Evolutionary conservation across 371 early-diverging fungal species (phyloP), one percentile per base, ranked within the genome.

Genomic region (Mortierella sp.): DNA sequence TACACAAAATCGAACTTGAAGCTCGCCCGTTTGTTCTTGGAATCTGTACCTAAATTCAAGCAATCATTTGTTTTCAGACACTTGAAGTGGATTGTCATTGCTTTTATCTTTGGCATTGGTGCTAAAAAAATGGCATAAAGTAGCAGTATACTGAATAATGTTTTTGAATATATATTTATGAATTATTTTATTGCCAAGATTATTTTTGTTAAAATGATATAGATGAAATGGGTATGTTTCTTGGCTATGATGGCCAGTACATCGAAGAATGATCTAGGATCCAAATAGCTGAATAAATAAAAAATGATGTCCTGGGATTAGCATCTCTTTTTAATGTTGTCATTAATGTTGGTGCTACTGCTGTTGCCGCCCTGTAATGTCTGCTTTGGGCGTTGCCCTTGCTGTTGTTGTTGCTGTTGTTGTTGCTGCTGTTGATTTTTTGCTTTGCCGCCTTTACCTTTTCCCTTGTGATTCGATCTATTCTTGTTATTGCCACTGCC

Each of bases 1-100:
- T 93, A 88, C 54, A 76, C 76, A 1, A 81, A 78, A 5, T 57
- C 58, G 26, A 87, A 88, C 23, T 45, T 82, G 57, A 70, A 66
- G 29, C 1, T 87, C 19, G 64, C 87, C 12, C 78, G 86, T n/a
- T 17, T 84, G 1, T 29, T 83, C 3, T 15, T 87, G 32, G 76
- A 85, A 45, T 69, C 82, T 13, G 82, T 83, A 31, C 83, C 87
- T 22, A 22, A 60, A 28, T 70, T 86, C 59, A 64, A 78, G 72
- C 73, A 75, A 66, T 55, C 53, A 35, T 71, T 72, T 59, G 9
- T 75, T 19, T 9, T 64, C 13, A 73, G 68, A 66, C 62, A 72
- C 43, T 19, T 75, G 57, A 77, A 74, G 67, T 72, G 77, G 83
- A 63, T 77, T 51, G 62, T 70, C 66, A 26, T 83, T 53, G 75